Evolutionary conservation across 2,329 filamentous ascomycete genomes (phyloP).

Genomic region (Colletotrichum brevisporum): DNA sequence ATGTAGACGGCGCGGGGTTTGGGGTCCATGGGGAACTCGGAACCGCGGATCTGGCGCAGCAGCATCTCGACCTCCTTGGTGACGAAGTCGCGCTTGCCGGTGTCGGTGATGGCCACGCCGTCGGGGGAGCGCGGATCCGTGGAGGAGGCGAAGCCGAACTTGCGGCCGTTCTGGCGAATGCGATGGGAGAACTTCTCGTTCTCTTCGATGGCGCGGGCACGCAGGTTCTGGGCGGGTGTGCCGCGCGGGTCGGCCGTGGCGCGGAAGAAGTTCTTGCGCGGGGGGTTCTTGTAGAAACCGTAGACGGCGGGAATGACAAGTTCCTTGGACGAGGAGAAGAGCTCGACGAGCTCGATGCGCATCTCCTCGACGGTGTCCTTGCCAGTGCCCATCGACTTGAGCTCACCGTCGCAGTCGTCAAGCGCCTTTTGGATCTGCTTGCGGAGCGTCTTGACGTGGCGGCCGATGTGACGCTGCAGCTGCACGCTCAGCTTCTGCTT

Average conservation of each 20-base stretch:
- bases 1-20: constrained; percentile 68
- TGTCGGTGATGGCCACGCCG: constrained; percentile 50
- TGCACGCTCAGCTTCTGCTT: constrained; percentile 65
- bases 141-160: constrained; percentile 58
- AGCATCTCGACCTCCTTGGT: constrained; percentile 64
- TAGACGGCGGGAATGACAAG: constrained; percentile 68
- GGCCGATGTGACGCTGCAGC: constrained; percentile 66
- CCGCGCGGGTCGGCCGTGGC: constrained; percentile 63
- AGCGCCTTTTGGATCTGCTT: constrained; percentile 66
- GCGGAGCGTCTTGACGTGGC: constrained; percentile 64
- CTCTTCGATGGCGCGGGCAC: constrained; percentile 65
- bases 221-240: constrained; percentile 65
- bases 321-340: constrained; percentile 67
- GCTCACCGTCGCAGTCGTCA: constrained; percentile 63
- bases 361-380: constrained; percentile 68
- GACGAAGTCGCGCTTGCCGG: constrained; percentile 63
- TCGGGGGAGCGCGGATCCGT: constrained; percentile 25
- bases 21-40: constrained; percentile 66
- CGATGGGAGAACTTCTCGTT: constrained; percentile 64
- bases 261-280: constrained; percentile 65
- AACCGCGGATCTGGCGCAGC: constrained; percentile 64
- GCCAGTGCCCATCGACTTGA: constrained; percentile 64
- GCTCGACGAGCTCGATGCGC: constrained; percentile 66
- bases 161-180: constrained; percentile 65
- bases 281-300: constrained; percentile 69